Percentiles rank a stretch among this genome's conserved stretches.
These are phyloP conservation scores for Aureobasidium sp. DNA, from an alignment of 2,329 filamentous ascomycete species.

Conservation along the genomic window DNA sequence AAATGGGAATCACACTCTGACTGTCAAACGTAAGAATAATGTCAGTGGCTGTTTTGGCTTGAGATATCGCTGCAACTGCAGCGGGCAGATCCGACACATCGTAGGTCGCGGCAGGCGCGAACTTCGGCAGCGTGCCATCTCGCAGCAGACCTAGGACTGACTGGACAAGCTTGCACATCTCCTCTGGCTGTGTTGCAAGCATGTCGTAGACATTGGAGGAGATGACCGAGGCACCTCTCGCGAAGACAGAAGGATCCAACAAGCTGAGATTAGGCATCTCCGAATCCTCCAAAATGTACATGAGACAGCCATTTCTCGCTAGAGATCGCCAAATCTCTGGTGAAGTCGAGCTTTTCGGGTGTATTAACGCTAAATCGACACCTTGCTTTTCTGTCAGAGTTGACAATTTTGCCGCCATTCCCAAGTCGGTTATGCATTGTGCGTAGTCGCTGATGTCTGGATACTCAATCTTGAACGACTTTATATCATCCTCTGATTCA, in stretches of 20 bases:
- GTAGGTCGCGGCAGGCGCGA: background rate
- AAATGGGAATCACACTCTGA: background rate
- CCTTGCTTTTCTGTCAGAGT: background rate
- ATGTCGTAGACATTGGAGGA: background rate
- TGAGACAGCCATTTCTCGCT: background rate
- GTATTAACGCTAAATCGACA: background rate
- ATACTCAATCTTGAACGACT: background rate
- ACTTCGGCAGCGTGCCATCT: background rate
- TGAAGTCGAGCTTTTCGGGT: background rate
- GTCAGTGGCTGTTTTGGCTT: background rate
- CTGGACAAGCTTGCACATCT: background rate
- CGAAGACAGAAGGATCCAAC: background rate
- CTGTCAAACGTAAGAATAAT: background rate
- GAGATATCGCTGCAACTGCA: background rate
- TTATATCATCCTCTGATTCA: background rate
- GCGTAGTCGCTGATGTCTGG: background rate
- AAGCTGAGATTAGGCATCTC: background rate
- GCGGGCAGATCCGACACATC: background rate
- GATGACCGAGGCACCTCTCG: background rate
- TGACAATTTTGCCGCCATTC: background rate
- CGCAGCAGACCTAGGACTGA: background rate
- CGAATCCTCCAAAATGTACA: background rate
- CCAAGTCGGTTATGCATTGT: background rate
- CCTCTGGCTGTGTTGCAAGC: background rate
- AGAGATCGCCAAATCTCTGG: background rate